phyloP scores from a whole-genome alignment of 2,329 filamentous ascomycete species.

The Penicillium crustosum region DNA sequence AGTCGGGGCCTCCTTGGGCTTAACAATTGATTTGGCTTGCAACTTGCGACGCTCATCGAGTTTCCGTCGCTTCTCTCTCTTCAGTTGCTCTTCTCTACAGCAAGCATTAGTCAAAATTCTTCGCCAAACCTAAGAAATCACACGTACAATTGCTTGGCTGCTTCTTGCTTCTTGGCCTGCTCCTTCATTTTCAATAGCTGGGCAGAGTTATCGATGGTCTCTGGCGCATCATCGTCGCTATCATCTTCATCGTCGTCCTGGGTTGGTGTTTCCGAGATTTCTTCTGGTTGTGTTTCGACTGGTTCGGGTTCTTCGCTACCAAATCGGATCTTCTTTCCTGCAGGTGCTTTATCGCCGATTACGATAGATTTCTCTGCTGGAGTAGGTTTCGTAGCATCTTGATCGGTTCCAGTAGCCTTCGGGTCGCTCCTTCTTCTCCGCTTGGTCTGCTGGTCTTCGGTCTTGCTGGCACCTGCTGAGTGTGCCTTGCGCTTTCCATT shows the following conservation, averaged over 20 bases:
- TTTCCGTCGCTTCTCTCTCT: conserved; percentile 42
- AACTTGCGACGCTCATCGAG: conserved; percentile 41
- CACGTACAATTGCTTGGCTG: conserved; percentile 39
- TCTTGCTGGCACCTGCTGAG: conserved; percentile 20
- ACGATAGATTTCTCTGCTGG: conserved; percentile 9
- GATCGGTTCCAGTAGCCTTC: conserved; percentile 20
- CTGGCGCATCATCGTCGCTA: conserved; percentile 44
- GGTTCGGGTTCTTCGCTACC: conserved; percentile 43
- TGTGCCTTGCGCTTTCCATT: conserved; percentile 39
- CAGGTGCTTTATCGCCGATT: conserved; percentile 18
- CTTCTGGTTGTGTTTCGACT: conserved; percentile 20
- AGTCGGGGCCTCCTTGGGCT: conserved; percentile 28
- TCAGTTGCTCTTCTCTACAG: conserved; percentile 39
- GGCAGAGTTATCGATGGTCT: conserved; percentile 42
- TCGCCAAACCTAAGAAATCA: not conserved
- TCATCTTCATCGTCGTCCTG: conserved; percentile 31
- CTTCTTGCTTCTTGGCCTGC: conserved; percentile 41
- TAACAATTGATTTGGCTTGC: conserved; percentile 37
- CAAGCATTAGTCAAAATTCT: conserved; percentile 21
- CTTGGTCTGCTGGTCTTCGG: conserved; percentile 33
- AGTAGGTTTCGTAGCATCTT: conserved; percentile 12
- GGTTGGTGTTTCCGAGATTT: conserved; percentile 20
- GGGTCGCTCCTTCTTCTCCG: conserved; percentile 34
- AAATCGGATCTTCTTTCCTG: conserved; percentile 36
- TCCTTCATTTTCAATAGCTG: conserved; percentile 41